Evolutionary conservation across 2,329 filamentous ascomycete species (phyloP).

Genomic region (Plenodomus lindquistii): DNA sequence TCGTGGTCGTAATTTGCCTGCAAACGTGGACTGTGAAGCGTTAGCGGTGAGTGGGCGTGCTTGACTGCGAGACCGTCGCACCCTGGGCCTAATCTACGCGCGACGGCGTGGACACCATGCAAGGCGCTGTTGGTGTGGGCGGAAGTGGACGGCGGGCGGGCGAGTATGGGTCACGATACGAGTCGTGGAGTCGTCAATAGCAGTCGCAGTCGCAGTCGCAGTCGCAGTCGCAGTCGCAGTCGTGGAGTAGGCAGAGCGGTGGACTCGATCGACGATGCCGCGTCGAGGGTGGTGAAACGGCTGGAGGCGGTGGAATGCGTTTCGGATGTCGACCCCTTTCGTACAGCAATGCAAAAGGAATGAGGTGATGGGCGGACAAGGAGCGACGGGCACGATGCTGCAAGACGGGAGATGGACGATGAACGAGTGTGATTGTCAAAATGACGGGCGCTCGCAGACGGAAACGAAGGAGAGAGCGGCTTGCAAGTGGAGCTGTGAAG

Average conservation of each 20-base stretch:
- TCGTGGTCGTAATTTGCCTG: constrained; percentile 18
- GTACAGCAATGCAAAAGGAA: constrained; percentile 34
- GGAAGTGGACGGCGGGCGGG: constrained; percentile 3
- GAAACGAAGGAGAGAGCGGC: constrained; percentile 19
- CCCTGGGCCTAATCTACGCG: constrained; percentile 27
- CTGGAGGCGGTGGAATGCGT: constrained; percentile 37
- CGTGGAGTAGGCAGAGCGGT: constrained; percentile 1
- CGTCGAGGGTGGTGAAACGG: constrained; percentile 13
- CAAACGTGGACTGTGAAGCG: constrained; percentile 23
- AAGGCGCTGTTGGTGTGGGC: constrained; percentile 16
- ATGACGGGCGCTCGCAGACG: constrained; percentile 9
- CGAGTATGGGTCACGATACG: constrained; percentile 5
- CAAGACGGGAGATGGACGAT: neutral
- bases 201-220: constrained; percentile 4
- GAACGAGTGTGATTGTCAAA: constrained; percentile 36
- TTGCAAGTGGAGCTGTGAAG: constrained; percentile 12
- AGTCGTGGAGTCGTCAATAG: constrained; percentile 14
- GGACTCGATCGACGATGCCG: constrained; percentile 43
- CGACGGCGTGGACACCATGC: constrained; percentile 24
- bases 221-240: neutral
- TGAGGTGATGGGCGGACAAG: constrained; percentile 14
- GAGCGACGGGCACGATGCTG: constrained; percentile 1
- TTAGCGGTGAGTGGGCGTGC: constrained; percentile 17
- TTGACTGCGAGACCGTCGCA: constrained; percentile 16
- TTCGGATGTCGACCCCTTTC: constrained; percentile 35